Conservation (phyloP, 176 grass and related monocot genomes). For the Tillandsia fasciculata region DNA sequence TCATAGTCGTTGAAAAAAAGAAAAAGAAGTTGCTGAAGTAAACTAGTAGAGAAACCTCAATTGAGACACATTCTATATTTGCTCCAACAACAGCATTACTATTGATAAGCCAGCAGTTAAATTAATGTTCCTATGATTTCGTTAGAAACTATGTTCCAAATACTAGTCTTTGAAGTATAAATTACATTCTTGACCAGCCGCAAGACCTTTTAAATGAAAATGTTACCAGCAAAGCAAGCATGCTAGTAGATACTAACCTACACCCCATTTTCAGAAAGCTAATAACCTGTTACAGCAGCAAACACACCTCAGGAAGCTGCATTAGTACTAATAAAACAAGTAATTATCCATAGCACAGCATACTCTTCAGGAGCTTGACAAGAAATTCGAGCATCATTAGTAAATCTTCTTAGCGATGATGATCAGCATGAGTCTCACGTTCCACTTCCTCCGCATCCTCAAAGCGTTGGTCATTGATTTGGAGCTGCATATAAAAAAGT, state of each 20-base stretch:
- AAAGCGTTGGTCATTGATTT: constrained; percentile 18
- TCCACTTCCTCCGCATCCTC: constrained; percentile 14
- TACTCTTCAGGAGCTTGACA: neutral
- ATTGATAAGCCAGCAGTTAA: neutral
- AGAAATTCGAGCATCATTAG: neutral
- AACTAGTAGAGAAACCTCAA: too few relatives aligned
- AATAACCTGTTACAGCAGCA: neutral
- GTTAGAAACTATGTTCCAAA: neutral
- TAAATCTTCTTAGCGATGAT: neutral
- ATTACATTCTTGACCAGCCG: constrained; percentile 12
- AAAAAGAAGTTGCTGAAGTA: too few relatives aligned
- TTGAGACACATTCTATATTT: neutral
- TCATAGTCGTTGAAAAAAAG: too few relatives aligned
- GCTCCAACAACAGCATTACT: neutral
- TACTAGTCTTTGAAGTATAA: neutral
- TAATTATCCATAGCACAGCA: neutral
- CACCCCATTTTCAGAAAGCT: neutral
- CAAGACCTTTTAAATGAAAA: constrained; percentile 12
- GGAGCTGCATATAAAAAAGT: neutral
- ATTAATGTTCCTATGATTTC: too few relatives aligned
- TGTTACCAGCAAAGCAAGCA: neutral
- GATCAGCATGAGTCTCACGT: neutral
- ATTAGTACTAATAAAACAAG: neutral
- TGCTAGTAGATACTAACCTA: constrained; percentile 5
- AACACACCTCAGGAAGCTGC: constrained; percentile 6